These are phyloP conservation scores for Trypanosoma melophagium DNA, from an alignment of 208 protist species.

Conservation along the genomic window DNA sequence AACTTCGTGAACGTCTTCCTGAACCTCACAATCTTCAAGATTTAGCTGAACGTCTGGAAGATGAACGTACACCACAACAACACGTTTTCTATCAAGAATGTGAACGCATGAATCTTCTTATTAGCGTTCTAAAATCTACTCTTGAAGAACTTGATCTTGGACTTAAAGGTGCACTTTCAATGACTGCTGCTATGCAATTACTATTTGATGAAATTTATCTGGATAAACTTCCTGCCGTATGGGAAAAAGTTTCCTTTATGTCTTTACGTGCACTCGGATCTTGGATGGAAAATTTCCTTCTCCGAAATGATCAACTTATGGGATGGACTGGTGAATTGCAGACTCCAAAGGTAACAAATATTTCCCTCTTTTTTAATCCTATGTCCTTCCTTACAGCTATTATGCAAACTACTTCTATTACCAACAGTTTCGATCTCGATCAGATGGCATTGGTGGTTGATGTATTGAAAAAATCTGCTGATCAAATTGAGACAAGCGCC, in stretches of 20 bases:
- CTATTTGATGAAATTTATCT: slow-evolving; percentile 93
- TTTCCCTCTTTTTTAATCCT: slow-evolving; percentile 98
- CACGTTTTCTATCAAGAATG: slow-evolving; percentile 98
- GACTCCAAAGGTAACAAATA: slow-evolving; percentile 94
- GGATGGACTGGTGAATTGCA: slow-evolving; percentile 93
- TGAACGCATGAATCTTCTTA: slow-evolving; percentile 97
- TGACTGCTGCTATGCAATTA: slow-evolving; percentile 91
- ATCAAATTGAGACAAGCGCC: slow-evolving; percentile 92
- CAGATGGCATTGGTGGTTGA: slow-evolving; percentile 94
- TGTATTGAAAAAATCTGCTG: slow-evolving; percentile 95
- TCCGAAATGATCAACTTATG: slow-evolving; percentile 93
- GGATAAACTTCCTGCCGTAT: slow-evolving; percentile 93
- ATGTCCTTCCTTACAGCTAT: slow-evolving; percentile 99
- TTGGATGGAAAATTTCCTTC: slow-evolving; percentile 96
- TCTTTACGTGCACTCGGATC: slow-evolving; percentile 91
- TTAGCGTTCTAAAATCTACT: slow-evolving; percentile 87
- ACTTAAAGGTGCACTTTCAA: slow-evolving; percentile 94
- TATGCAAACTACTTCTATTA: slow-evolving; percentile 97
- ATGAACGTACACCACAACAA: slow-evolving; percentile 97
- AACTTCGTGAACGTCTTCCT: slow-evolving; percentile 90
- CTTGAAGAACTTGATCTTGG: slow-evolving; percentile 97
- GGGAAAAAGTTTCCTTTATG: slow-evolving; percentile 96
- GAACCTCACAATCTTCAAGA: slow-evolving; percentile 92
- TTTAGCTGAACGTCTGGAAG: slow-evolving; percentile 91
- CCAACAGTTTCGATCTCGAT: slow-evolving; percentile 97